Percentiles rank a stretch among this genome's conserved stretches.
phyloP scores from a whole-genome alignment of 176 grass and related monocot species.

The Saccharum officinarum region DNA sequence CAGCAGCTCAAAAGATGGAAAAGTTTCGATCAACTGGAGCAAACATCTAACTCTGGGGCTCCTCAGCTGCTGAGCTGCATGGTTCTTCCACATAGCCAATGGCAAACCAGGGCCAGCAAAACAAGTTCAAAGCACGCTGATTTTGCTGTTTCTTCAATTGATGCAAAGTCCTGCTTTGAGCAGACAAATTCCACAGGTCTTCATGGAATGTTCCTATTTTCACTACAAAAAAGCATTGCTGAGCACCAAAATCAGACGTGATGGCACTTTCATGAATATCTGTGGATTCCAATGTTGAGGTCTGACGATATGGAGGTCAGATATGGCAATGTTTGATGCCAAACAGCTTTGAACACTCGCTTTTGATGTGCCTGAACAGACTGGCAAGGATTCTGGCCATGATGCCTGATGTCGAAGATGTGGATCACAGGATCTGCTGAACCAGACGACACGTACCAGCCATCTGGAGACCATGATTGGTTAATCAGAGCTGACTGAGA shows the following conservation, averaged over 20 bases:
- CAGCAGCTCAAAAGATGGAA: too few relatives aligned
- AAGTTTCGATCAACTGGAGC: neutral
- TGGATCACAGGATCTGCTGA: slow-evolving; percentile 87
- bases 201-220: neutral
- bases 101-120: neutral
- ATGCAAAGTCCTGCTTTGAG: neutral
- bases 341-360: slow-evolving; percentile 92
- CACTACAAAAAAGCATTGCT: slow-evolving; percentile 16
- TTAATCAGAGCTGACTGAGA: slow-evolving; percentile 96
- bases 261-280: slow-evolving; percentile 37
- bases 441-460: slow-evolving; percentile 75
- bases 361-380: slow-evolving; percentile 88
- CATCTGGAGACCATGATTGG: slow-evolving; percentile 95
- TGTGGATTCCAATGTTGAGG: slow-evolving; percentile 91
- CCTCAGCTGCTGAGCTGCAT: neutral
- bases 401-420: slow-evolving; percentile 85
- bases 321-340: slow-evolving; percentile 74
- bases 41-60: neutral
- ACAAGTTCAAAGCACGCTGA: neutral
- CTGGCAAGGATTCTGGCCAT: slow-evolving; percentile 67
- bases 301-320: slow-evolving; percentile 95
- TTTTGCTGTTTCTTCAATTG: neutral
- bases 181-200: neutral
- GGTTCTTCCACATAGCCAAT: neutral
- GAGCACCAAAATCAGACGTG: neutral